Conservation (phyloP, 345 rosid genomes). For the Cardamine resedifolia region DNA sequence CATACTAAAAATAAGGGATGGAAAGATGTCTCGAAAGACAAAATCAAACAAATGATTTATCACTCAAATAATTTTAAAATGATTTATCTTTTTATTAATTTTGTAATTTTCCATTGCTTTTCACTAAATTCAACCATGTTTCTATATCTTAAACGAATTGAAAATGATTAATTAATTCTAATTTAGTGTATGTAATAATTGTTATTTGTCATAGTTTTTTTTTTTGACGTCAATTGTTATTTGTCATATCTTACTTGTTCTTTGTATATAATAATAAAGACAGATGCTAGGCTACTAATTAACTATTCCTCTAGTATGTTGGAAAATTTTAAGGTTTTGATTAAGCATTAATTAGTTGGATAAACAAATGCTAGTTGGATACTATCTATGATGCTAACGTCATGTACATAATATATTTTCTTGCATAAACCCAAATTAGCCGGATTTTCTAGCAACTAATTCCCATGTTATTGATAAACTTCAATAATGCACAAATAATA, state of each 20-base stretch:
- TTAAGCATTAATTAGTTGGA: background rate
- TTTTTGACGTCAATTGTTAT: too few species aligned
- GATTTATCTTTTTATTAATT: background rate
- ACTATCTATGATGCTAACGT: background rate
- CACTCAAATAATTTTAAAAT: background rate
- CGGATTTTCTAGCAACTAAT: background rate
- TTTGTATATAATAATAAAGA: background rate
- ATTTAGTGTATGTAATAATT: background rate
- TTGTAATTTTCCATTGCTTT: background rate
- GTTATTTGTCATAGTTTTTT: background rate
- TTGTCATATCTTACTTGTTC: background rate
- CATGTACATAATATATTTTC: background rate
- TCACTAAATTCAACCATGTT: background rate
- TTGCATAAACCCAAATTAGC: background rate
- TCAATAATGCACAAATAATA: conserved; percentile 2
- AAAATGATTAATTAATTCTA: background rate
- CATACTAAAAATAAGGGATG: background rate
- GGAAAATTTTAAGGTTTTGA: background rate
- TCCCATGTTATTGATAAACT: background rate
- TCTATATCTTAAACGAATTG: background rate
- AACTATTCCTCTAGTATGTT: background rate
- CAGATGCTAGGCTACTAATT: background rate
- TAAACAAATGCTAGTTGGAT: background rate
- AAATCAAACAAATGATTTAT: background rate
- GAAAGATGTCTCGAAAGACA: background rate